Conservation (phyloP, 1,284 basidiomycete genomes). For the Hymenochaete sp. region DNA sequence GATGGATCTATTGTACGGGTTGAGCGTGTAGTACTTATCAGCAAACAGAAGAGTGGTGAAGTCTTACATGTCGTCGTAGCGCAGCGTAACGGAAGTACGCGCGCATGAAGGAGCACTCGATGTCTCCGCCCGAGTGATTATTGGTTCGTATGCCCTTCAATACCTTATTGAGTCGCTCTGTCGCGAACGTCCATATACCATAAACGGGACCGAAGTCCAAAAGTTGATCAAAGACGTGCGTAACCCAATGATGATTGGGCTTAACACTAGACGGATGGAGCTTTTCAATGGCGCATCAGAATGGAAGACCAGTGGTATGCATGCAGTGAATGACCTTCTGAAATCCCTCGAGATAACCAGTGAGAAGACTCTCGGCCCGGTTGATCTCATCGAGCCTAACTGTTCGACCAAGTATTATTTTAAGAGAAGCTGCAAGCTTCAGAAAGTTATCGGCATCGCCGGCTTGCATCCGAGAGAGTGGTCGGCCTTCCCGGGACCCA, state of each 20-base stretch:
- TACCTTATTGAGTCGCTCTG: slow-evolving; percentile 19
- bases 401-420: slow-evolving; percentile 15
- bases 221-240: slow-evolving; percentile 17
- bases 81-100: slow-evolving; percentile 2
- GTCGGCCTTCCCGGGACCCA: background rate
- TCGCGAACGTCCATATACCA: slow-evolving; percentile 19
- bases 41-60: background rate
- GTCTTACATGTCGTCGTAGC: slow-evolving; percentile 5
- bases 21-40: too few relatives aligned
- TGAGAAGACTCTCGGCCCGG: slow-evolving; percentile 12
- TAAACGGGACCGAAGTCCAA: slow-evolving; percentile 19
- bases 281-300: slow-evolving; percentile 4
- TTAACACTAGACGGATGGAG: slow-evolving; percentile 14
- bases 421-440: slow-evolving; percentile 18
- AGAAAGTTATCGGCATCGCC: slow-evolving; percentile 15
- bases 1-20: background rate
- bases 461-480: slow-evolving; percentile 5
- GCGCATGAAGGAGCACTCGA: slow-evolving; percentile 12
- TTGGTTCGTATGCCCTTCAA: slow-evolving; percentile 18
- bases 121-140: slow-evolving; percentile 17
- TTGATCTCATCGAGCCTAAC: slow-evolving; percentile 5
- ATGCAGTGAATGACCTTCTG: slow-evolving; percentile 11
- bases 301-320: too few relatives aligned
- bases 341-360: slow-evolving; percentile 16
- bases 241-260: slow-evolving; percentile 19